phyloP scores from a whole-genome alignment of 352 stramenopile species.

The Pythium catenulatum region DNA sequence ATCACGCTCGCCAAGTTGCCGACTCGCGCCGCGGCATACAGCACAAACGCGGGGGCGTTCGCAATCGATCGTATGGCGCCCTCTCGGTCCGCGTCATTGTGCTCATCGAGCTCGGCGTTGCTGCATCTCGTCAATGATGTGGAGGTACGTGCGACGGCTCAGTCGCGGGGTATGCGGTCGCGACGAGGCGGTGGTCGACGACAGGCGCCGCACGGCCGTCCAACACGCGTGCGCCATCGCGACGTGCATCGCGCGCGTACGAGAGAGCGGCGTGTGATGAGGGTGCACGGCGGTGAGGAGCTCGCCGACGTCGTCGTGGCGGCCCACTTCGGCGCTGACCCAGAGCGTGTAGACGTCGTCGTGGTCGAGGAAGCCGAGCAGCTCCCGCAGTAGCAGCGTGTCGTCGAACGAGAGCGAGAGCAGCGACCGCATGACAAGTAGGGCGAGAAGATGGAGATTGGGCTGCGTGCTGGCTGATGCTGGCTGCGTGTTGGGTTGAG shows the following conservation, averaged over 20 bases:
- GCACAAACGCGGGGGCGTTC: too few species aligned
- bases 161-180: not conserved
- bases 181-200: not conserved
- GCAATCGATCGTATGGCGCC: too few species aligned
- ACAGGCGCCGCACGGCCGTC: not conserved
- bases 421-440: too few species aligned
- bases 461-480: too few species aligned
- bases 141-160: not conserved
- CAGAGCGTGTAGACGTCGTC: slow-evolving; percentile 14
- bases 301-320: not conserved
- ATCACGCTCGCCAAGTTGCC: slow-evolving; percentile 18
- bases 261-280: not conserved
- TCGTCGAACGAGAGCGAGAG: too few species aligned
- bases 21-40: not conserved
- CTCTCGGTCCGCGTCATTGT: not conserved
- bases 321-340: not conserved
- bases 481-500: too few species aligned
- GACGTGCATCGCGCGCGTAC: not conserved
- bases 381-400: not conserved
- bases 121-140: not conserved
- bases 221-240: not conserved
- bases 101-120: not conserved
- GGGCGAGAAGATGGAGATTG: too few species aligned
- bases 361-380: not conserved
- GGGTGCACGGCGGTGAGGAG: not conserved